A percentile compares a stretch with the other conserved stretches of the same genome.
Evolutionary conservation across 345 rosid species (phyloP).

Genomic region (Populus pruinosa): DNA sequence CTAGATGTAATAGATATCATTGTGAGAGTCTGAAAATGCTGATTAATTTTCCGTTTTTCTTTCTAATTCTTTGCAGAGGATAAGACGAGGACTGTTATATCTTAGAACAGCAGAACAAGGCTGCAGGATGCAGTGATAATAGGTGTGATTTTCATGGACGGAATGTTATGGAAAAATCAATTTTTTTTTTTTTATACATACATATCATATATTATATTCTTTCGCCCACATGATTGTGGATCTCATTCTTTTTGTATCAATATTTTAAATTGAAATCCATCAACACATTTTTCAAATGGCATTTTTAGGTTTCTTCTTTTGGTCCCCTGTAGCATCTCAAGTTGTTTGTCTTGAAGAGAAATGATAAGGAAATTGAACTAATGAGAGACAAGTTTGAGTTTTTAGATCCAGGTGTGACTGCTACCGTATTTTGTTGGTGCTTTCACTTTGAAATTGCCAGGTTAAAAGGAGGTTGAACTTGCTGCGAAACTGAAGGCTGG

Average conservation of each 20-base stretch:
- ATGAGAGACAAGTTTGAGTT: background rate
- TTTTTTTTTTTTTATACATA: background rate
- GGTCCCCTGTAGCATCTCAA: no score
- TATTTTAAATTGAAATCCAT: background rate
- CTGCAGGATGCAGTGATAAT: conserved; percentile 51
- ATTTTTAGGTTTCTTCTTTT: background rate
- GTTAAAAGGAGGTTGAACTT: background rate
- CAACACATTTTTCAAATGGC: background rate
- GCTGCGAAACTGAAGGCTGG: background rate
- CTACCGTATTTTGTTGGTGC: background rate
- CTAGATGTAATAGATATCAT: background rate
- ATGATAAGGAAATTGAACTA: background rate
- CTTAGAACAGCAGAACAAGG: conserved; percentile 68
- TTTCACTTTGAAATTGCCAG: background rate
- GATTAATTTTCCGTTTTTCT: background rate
- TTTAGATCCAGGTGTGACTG: background rate
- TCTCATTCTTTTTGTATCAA: conserved; percentile 20
- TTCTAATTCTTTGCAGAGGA: conserved; percentile 51
- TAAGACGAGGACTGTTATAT: conserved; percentile 62
- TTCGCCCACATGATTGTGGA: conserved; percentile 31
- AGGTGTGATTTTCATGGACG: background rate
- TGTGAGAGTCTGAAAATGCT: background rate
- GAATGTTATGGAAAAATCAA: background rate
- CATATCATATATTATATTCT: conserved; percentile 29
- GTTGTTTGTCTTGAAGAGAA: no score